Conservation (phyloP, 106 monocot genomes). For the Acorus gramineus region DNA sequence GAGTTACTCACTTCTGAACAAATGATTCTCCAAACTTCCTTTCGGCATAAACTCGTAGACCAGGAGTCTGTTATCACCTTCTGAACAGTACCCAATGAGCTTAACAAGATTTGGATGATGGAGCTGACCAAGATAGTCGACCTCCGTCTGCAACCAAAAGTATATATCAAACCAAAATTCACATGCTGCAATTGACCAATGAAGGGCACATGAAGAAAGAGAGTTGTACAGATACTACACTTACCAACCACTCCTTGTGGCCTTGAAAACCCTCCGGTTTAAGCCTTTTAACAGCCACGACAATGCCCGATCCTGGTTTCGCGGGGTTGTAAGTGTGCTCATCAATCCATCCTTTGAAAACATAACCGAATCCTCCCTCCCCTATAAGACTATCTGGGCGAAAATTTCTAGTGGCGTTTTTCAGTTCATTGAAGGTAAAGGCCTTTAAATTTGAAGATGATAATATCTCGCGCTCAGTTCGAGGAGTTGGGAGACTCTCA, state of each 20-base stretch:
- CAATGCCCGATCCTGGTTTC: constrained; percentile 66
- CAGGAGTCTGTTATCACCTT: constrained; percentile 69
- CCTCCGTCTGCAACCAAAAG: constrained; percentile 60
- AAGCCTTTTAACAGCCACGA: constrained; percentile 87
- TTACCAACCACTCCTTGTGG: constrained; percentile 95
- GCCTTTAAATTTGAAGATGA: constrained; percentile 68
- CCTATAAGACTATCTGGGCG: constrained; percentile 68
- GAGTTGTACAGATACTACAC: background rate
- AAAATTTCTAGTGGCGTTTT: constrained; percentile 71
- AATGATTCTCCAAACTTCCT: constrained; percentile 91
- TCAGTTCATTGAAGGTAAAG: constrained; percentile 62
- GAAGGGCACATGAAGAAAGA: background rate
- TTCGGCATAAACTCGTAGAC: constrained; percentile 92
- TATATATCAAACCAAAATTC: background rate
- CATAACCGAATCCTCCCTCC: constrained; percentile 89
- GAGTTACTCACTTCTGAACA: constrained; percentile 64
- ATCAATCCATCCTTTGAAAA: constrained; percentile 92
- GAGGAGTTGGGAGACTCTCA: constrained; percentile 34
- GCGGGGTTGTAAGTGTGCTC: constrained; percentile 44
- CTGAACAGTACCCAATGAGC: constrained; percentile 82
- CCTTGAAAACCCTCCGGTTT: constrained; percentile 92
- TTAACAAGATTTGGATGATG: constrained; percentile 83
- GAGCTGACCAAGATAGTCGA: constrained; percentile 79
- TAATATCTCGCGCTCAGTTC: constrained; percentile 70
- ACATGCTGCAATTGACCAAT: background rate